Percentiles rank a stretch among this genome's conserved stretches.
Conservation (phyloP, 108 stramenopile species). For the Discostella stelligeroides region DNA sequence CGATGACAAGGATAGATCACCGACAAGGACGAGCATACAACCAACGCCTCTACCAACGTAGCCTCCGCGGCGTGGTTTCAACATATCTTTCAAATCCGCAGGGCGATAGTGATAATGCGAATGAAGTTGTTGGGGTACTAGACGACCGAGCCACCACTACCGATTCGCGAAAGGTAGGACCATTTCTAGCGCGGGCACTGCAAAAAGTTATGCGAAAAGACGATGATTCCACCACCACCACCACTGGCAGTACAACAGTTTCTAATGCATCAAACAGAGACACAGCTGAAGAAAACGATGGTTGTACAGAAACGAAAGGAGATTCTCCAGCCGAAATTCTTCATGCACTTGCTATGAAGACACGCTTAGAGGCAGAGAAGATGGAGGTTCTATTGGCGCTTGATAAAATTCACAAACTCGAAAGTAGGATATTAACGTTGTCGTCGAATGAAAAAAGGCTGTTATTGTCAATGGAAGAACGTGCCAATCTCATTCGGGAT, state of each 20-base stretch:
- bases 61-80: no score
- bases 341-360: constrained; percentile 31
- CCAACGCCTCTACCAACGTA: no score
- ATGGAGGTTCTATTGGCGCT: constrained; percentile 35
- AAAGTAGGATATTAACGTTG: not conserved
- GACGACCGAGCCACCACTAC: no score
- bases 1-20: no score
- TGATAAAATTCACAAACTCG: constrained; percentile 41
- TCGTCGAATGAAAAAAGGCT: not conserved
- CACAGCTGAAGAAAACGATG: not conserved
- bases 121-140: not conserved
- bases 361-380: constrained; percentile 41
- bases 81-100: no score
- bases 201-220: constrained; percentile 1
- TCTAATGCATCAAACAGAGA: no score
- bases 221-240: not conserved
- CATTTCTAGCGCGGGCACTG: constrained; percentile 7
- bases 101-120: no score
- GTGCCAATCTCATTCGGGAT: constrained; percentile 5
- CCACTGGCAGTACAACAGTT: not conserved
- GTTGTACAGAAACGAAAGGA: not conserved
- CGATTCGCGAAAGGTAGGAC: not conserved
- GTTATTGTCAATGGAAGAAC: constrained; percentile 4
- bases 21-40: no score
- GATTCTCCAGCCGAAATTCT: constrained; percentile 26